Percentiles rank a stretch among this genome's conserved stretches.
These are phyloP conservation scores for Dothistroma pini DNA, from an alignment of 2,329 filamentous ascomycete species.

Conservation along the genomic window DNA sequence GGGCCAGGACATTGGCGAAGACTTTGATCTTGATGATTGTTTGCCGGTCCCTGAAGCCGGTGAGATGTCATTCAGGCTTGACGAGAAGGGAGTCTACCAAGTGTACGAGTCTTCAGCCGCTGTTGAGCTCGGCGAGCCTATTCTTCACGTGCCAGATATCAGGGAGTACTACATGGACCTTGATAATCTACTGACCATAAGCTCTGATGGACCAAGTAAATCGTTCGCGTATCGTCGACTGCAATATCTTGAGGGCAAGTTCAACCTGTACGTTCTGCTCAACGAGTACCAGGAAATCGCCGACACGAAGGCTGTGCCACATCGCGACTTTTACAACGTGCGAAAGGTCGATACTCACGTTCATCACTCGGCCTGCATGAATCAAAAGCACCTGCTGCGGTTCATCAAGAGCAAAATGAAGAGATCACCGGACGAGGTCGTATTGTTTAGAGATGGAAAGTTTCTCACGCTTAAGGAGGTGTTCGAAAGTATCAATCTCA, in stretches of 20 bases:
- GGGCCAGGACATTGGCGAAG: constrained; percentile 84
- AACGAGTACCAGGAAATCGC: constrained; percentile 98
- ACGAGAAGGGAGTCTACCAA: constrained; percentile 84
- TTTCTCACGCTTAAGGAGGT: constrained; percentile 88
- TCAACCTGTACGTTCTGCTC: constrained; percentile 86
- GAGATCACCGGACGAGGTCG: constrained; percentile 90
- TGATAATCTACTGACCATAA: constrained; percentile 80
- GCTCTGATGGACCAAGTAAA: constrained; percentile 92
- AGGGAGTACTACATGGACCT: constrained; percentile 95
- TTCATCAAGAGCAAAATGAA: constrained; percentile 99
- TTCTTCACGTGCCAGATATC: constrained; percentile 82
- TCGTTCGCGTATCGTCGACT: constrained; percentile 93
- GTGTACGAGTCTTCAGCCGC: constrained; percentile 72
- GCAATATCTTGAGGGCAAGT: constrained; percentile 95
- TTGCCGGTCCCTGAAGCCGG: constrained; percentile 68
- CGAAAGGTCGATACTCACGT: constrained; percentile 98
- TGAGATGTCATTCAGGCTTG: constrained; percentile 72
- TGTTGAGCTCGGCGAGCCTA: constrained; percentile 61
- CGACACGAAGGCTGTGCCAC: constrained; percentile 95
- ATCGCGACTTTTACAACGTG: constrained; percentile 99
- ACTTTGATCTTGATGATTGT: constrained; percentile 79
- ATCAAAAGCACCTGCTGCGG: constrained; percentile 94
- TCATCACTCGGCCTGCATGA: constrained; percentile 99
- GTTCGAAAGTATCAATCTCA: constrained; percentile 95
- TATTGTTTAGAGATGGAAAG: constrained; percentile 87